A percentile compares a stretch with the other conserved stretches of the same genome.
These are phyloP conservation scores for Saccharomyces cerevisiae DNA, from an alignment of 805 yeast genomes.

Conservation along the genomic window DNA sequence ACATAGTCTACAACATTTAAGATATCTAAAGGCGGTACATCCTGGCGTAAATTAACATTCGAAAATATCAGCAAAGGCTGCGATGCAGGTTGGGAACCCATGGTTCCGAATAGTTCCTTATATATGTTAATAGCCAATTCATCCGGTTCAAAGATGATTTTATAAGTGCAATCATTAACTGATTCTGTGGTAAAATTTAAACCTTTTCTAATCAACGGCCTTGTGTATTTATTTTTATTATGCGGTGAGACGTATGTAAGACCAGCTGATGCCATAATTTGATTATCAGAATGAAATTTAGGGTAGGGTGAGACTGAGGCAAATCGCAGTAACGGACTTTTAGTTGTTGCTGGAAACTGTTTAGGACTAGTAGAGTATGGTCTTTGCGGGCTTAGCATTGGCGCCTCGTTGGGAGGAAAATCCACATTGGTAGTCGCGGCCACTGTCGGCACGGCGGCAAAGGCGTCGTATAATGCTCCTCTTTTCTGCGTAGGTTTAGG, in stretches of 20 bases:
- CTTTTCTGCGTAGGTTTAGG: background rate
- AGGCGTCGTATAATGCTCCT: background rate
- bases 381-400: slow-evolving; percentile 11
- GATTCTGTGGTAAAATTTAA: slow-evolving; percentile 11
- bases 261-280: background rate
- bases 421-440: background rate
- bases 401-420: background rate
- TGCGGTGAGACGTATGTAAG: background rate
- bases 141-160: slow-evolving; percentile 24
- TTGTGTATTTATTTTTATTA: background rate
- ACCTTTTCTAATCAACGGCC: slow-evolving; percentile 3
- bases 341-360: slow-evolving; percentile 1
- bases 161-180: slow-evolving; percentile 3
- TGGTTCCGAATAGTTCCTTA: slow-evolving; percentile 19
- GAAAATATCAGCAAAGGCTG: slow-evolving; percentile 23
- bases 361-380: slow-evolving; percentile 5
- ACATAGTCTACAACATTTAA: slow-evolving; percentile 3
- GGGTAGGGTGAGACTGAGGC: background rate
- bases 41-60: background rate
- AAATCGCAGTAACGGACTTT: background rate
- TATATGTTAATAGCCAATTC: slow-evolving; percentile 21
- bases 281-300: background rate
- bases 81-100: slow-evolving; percentile 19
- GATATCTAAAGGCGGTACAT: slow-evolving; percentile 1
- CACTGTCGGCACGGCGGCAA: background rate